Evolutionary conservation across 805 yeast species (phyloP).

Genomic region (Kodamaea jinghongensis): DNA sequence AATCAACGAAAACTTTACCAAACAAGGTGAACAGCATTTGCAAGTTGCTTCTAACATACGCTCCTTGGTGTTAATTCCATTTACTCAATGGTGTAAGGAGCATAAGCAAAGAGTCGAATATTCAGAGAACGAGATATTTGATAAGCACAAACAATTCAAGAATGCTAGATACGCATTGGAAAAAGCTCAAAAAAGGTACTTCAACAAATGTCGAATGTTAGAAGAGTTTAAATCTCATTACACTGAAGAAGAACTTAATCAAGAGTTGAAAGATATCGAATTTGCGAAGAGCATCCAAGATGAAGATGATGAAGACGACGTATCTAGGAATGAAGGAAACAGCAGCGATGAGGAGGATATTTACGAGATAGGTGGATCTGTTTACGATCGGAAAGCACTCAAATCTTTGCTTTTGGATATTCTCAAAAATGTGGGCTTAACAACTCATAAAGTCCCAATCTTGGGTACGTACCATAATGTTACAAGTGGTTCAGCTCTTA

Average conservation of each 20-base stretch:
- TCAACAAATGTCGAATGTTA: slow-evolving; percentile 70
- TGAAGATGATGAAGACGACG: slow-evolving; percentile 3
- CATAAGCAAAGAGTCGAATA: slow-evolving; percentile 65
- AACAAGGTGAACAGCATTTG: slow-evolving; percentile 58
- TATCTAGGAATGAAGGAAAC: not conserved
- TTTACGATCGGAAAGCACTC: slow-evolving; percentile 28
- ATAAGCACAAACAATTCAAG: slow-evolving; percentile 52
- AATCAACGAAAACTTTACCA: slow-evolving; percentile 49
- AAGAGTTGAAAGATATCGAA: slow-evolving; percentile 25
- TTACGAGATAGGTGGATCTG: slow-evolving; percentile 33
- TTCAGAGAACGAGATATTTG: slow-evolving; percentile 52
- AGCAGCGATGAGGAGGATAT: slow-evolving; percentile 20
- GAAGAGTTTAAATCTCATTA: slow-evolving; percentile 59
- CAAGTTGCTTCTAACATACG: slow-evolving; percentile 62
- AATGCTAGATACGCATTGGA: slow-evolving; percentile 47
- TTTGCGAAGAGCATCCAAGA: slow-evolving; percentile 8
- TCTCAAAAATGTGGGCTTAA: slow-evolving; percentile 47
- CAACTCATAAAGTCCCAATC: slow-evolving; percentile 60
- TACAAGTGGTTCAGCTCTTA: slow-evolving; percentile 58
- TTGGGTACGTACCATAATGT: slow-evolving; percentile 66
- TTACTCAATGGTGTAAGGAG: slow-evolving; percentile 69
- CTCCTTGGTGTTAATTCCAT: slow-evolving; percentile 63
- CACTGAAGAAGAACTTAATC: slow-evolving; percentile 42
- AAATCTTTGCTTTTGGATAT: slow-evolving; percentile 35
- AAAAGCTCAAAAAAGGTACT: slow-evolving; percentile 63